Conservation (phyloP, 257 asterid genomes). For the Mentha longifolia region DNA sequence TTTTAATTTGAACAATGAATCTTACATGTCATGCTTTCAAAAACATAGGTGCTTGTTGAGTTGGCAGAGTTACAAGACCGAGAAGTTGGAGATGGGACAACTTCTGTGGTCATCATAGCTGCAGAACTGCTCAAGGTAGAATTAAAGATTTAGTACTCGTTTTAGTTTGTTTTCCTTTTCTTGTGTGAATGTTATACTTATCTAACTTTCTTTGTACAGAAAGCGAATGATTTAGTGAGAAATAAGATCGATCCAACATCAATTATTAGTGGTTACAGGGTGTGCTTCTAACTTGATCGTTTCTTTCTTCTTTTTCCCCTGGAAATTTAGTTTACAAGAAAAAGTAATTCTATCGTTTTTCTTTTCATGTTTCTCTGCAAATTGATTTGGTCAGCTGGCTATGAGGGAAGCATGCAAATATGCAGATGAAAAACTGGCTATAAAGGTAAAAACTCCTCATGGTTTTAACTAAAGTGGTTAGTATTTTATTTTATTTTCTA, state of each 20-base stretch:
- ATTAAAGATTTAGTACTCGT: slow-evolving; percentile 5
- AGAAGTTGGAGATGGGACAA: slow-evolving; percentile 99
- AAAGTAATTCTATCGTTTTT: not conserved
- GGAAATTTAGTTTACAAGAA: not conserved
- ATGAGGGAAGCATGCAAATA: slow-evolving; percentile 99
- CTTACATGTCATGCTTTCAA: slow-evolving; percentile 2
- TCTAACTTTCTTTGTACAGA: slow-evolving; percentile 53
- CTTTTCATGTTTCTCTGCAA: slow-evolving; percentile 13
- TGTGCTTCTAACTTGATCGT: slow-evolving; percentile 33
- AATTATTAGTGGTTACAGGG: slow-evolving; percentile 95
- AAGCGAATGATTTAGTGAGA: slow-evolving; percentile 96
- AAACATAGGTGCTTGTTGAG: slow-evolving; percentile 88
- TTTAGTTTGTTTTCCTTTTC: not conserved
- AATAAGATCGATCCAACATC: slow-evolving; percentile 96
- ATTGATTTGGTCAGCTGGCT: slow-evolving; percentile 68
- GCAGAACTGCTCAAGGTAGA: slow-evolving; percentile 96
- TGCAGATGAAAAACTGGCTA: slow-evolving; percentile 86
- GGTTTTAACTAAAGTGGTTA: slow-evolving; percentile 2
- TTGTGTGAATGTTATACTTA: slow-evolving; percentile 27
- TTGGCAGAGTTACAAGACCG: slow-evolving; percentile 98
- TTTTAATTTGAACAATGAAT: not conserved
- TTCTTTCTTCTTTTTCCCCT: not conserved
- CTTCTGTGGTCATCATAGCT: slow-evolving; percentile 94
- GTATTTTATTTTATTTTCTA: not conserved
- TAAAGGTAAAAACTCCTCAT: slow-evolving; percentile 60